Percentiles rank a stretch among this genome's conserved stretches.
phyloP scores from a whole-genome alignment of 1,284 basidiomycete genomes.

The Rhodotorula sp. region DNA sequence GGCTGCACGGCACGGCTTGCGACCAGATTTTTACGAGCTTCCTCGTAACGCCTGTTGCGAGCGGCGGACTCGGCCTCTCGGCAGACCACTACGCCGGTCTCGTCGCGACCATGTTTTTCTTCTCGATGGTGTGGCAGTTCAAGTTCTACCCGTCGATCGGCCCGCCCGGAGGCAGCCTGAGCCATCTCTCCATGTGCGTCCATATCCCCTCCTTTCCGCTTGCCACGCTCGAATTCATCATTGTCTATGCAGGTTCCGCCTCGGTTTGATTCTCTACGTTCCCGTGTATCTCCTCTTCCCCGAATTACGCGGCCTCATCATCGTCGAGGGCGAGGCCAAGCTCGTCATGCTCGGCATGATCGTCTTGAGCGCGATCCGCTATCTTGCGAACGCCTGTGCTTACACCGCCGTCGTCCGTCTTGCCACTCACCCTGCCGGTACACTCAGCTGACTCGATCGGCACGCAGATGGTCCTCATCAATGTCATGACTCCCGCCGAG shows the following conservation, averaged over 20 bases:
- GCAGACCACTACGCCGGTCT: slow-evolving; percentile 40
- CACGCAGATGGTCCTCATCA: slow-evolving; percentile 44
- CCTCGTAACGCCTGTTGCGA: slow-evolving; percentile 36
- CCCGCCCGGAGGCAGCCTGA: slow-evolving; percentile 42
- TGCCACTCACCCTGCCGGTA: not conserved
- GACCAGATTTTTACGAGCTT: slow-evolving; percentile 46
- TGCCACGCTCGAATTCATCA: not conserved
- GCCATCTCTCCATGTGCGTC: slow-evolving; percentile 43
- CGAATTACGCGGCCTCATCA: slow-evolving; percentile 42
- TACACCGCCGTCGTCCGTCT: slow-evolving; percentile 42
- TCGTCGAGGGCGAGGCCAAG: slow-evolving; percentile 29
- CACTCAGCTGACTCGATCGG: not conserved
- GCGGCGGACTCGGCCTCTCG: slow-evolving; percentile 40
- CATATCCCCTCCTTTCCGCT: too few species aligned
- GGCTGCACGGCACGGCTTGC: slow-evolving; percentile 41
- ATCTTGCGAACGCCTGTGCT: slow-evolving; percentile 43
- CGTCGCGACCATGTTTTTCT: slow-evolving; percentile 44
- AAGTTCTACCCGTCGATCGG: slow-evolving; percentile 45
- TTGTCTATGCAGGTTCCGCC: slow-evolving; percentile 26
- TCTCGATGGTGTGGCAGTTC: slow-evolving; percentile 46
- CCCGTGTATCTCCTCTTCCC: slow-evolving; percentile 45
- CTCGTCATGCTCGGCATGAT: slow-evolving; percentile 45
- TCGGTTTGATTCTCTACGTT: slow-evolving; percentile 44
- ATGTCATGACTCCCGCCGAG: slow-evolving; percentile 53
- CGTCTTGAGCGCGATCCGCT: slow-evolving; percentile 41